Evolutionary conservation across 495 filamentous ascomycete species (phyloP).

Genomic region (Tuber melanosporum): DNA sequence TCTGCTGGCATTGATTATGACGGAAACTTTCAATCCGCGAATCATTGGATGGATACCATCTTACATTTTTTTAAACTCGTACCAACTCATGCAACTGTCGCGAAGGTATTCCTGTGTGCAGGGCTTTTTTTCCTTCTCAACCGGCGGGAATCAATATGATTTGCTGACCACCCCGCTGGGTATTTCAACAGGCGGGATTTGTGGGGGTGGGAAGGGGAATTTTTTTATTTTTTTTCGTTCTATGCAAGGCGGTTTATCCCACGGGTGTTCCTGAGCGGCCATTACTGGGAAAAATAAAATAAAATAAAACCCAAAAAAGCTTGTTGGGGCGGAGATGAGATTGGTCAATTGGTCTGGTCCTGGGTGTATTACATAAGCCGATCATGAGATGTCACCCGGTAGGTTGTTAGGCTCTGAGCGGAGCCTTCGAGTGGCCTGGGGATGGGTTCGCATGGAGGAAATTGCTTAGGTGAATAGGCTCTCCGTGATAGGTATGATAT

Average conservation of each 20-base stretch:
- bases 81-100: background rate
- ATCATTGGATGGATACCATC: background rate
- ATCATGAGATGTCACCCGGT: slow-evolving; percentile 5
- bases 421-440: background rate
- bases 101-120: background rate
- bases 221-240: background rate
- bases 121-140: background rate
- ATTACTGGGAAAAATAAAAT: slow-evolving; percentile 4
- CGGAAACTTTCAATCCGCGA: background rate
- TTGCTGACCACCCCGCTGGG: slow-evolving; percentile 2
- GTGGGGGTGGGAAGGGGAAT: background rate
- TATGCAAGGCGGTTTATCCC: slow-evolving; percentile 4
- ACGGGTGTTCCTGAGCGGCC: background rate
- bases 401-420: background rate
- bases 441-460: background rate
- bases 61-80: background rate
- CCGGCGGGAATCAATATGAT: background rate
- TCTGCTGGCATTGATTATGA: background rate
- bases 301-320: background rate
- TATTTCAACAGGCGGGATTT: background rate
- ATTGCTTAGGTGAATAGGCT: background rate
- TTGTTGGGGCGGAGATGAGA: background rate
- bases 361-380: background rate
- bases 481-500: background rate
- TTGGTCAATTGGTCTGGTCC: background rate